Conservation (phyloP, 768 basidiomycete genomes). For the Fomitopsis serialis region DNA sequence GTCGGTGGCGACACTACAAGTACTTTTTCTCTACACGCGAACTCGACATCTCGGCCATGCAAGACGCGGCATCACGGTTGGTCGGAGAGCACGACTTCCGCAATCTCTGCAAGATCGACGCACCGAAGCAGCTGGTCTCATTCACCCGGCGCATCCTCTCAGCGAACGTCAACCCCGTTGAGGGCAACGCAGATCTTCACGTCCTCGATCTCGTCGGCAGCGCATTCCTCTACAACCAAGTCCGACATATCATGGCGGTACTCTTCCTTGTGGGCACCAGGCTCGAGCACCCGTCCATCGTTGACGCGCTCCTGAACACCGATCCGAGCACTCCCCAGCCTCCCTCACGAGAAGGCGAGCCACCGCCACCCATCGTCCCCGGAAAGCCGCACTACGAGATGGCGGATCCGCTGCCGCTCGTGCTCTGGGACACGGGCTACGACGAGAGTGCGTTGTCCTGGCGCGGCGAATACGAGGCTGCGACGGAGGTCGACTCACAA, state of each 20-base stretch:
- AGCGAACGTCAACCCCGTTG: constrained; percentile 55
- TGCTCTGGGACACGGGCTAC: constrained; percentile 90
- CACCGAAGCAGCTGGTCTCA: constrained; percentile 82
- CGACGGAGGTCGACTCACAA: constrained; percentile 15
- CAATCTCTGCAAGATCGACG: constrained; percentile 91
- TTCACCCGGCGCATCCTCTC: constrained; percentile 65
- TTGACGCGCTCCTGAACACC: constrained; percentile 72
- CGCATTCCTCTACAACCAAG: constrained; percentile 94
- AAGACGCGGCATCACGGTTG: constrained; percentile 60
- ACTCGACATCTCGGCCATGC: constrained; percentile 75
- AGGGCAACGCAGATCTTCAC: constrained; percentile 34
- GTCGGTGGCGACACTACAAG: constrained; percentile 89
- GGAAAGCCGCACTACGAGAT: constrained; percentile 89
- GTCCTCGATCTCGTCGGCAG: constrained; percentile 83
- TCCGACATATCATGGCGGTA: constrained; percentile 89
- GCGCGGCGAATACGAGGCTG: constrained; percentile 51
- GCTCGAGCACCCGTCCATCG: constrained; percentile 66
- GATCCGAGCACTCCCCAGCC: constrained; percentile 38
- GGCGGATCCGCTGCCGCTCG: constrained; percentile 84
- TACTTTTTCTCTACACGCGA: constrained; percentile 80
- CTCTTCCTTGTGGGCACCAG: constrained; percentile 84
- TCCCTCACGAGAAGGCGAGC: constrained; percentile 26
- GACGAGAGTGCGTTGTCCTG: constrained; percentile 61
- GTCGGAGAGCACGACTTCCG: constrained; percentile 93
- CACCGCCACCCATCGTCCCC: constrained; percentile 44